These are phyloP conservation scores for Xerocomus brunneocitrinus DNA, from an alignment of 768 basidiomycete genomes.

Conservation along the genomic window DNA sequence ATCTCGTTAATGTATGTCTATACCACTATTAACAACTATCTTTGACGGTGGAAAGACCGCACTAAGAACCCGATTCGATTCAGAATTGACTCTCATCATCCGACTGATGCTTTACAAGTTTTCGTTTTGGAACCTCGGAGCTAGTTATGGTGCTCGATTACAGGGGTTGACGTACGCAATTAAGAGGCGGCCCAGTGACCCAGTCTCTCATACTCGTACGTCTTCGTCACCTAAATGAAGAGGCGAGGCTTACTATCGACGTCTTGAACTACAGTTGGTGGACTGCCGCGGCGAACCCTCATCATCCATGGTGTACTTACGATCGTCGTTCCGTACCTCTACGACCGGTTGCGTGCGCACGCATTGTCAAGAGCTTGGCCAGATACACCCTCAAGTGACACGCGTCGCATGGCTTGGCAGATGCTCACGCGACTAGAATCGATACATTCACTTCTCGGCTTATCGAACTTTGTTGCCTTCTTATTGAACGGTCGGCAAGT, in stretches of 20 bases:
- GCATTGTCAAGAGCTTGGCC: constrained; percentile 88
- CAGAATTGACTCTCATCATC: constrained; percentile 68
- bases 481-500: constrained; percentile 81
- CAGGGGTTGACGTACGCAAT: constrained; percentile 68
- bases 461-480: constrained; percentile 80
- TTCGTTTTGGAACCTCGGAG: constrained; percentile 75
- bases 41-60: constrained; percentile 42
- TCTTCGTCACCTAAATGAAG: not conserved
- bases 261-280: constrained; percentile 45
- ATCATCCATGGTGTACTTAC: constrained; percentile 69
- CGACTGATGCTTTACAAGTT: constrained; percentile 73
- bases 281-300: constrained; percentile 57
- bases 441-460: constrained; percentile 51
- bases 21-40: not conserved
- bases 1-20: constrained; percentile 57
- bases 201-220: constrained; percentile 22
- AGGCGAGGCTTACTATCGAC: not conserved
- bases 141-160: constrained; percentile 79
- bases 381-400: constrained; percentile 78
- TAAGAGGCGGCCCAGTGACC: constrained; percentile 1
- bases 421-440: constrained; percentile 64
- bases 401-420: constrained; percentile 70
- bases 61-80: constrained; percentile 60
- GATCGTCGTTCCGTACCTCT: constrained; percentile 72
- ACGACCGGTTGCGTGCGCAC: constrained; percentile 65